phyloP scores from a whole-genome alignment of 225 moss, liverwort and hornwort species.

The Straminergon stramineum region DNA sequence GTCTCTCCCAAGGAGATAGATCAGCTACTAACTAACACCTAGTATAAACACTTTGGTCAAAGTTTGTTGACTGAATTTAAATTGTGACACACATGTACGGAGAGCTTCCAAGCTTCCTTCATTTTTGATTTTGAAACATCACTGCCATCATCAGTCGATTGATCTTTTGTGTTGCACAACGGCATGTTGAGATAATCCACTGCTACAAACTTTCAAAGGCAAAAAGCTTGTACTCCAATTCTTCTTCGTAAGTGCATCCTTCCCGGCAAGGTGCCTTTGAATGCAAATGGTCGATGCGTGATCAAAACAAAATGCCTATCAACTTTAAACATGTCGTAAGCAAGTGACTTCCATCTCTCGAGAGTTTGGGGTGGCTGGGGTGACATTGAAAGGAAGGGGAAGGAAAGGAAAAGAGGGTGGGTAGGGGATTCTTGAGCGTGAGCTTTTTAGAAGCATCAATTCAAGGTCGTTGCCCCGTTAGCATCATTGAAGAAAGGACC shows the following conservation, averaged over 20 bases:
- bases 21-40: too few species aligned
- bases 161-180: too few species aligned
- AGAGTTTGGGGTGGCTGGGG: background rate
- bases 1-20: background rate
- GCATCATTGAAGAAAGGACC: background rate
- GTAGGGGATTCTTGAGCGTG: background rate
- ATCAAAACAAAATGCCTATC: background rate
- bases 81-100: accelerated
- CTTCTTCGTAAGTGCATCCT: background rate
- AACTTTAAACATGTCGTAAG: background rate
- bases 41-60: too few species aligned
- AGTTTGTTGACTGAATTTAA: background rate
- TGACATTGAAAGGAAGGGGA: too few species aligned
- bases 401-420: background rate
- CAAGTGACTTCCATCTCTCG: background rate
- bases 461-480: background rate
- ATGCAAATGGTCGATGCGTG: background rate
- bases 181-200: too few species aligned
- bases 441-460: background rate
- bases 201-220: background rate
- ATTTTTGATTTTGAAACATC: too few species aligned
- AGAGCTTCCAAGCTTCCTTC: background rate
- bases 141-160: accelerated
- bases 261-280: background rate
- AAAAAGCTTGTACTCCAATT: background rate